Percentiles rank a stretch among this genome's conserved stretches.
Conservation (phyloP, 176 grass and related monocot genomes). For the Oryza nivara region DNA sequence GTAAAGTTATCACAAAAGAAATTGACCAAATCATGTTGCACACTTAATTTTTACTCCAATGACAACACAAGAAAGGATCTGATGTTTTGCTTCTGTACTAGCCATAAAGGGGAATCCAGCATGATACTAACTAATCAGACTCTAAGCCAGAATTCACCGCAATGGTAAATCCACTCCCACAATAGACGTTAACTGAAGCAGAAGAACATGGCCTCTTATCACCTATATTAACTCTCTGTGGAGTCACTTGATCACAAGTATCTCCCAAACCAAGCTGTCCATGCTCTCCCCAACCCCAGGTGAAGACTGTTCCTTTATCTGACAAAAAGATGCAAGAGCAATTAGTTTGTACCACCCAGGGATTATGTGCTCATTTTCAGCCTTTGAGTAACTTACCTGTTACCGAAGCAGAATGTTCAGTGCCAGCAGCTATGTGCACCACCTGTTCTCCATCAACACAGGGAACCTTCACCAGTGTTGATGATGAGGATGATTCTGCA, state of each 20-base stretch:
- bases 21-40: neutral
- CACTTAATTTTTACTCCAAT: neutral
- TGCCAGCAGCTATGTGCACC: slow-evolving; percentile 71
- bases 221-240: slow-evolving; percentile 57
- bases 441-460: slow-evolving; percentile 46
- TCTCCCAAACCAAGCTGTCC: slow-evolving; percentile 86
- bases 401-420: slow-evolving; percentile 80
- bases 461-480: slow-evolving; percentile 45
- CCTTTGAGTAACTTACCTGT: slow-evolving; percentile 57
- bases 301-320: slow-evolving; percentile 74
- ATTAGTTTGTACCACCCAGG: neutral
- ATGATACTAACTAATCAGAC: neutral
- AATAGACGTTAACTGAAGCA: slow-evolving; percentile 47
- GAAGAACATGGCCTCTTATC: slow-evolving; percentile 16
- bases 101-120: neutral
- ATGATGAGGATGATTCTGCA: slow-evolving; percentile 26
- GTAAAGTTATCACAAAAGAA: neutral
- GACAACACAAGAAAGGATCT: slow-evolving; percentile 1
- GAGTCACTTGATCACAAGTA: slow-evolving; percentile 57
- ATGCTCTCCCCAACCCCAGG: slow-evolving; percentile 97
- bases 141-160: slow-evolving; percentile 37
- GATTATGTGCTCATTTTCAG: slow-evolving; percentile 2
- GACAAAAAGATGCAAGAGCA: slow-evolving; percentile 11
- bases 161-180: slow-evolving; percentile 89
- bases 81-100: neutral